These are phyloP conservation scores for Aureobasidium sp. DNA, from an alignment of 2,329 filamentous ascomycete species.

Conservation along the genomic window DNA sequence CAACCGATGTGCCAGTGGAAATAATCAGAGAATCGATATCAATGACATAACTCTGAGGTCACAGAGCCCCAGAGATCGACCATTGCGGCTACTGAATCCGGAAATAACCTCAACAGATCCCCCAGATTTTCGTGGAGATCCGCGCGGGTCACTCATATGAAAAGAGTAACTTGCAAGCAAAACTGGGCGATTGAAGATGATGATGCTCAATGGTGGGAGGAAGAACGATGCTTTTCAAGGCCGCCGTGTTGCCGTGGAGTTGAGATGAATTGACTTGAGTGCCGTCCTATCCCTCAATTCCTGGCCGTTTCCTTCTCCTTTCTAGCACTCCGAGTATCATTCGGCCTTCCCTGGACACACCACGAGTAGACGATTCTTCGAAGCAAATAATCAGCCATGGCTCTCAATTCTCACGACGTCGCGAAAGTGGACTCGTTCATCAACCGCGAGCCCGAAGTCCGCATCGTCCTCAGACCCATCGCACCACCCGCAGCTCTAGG, in stretches of 20 bases:
- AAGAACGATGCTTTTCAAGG: background rate
- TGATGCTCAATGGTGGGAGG: background rate
- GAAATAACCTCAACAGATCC: background rate
- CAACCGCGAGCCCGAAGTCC: conserved; percentile 16
- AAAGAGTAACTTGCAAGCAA: background rate
- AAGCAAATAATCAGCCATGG: background rate
- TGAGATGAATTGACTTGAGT: no score
- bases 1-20: background rate
- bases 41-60: background rate
- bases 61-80: background rate
- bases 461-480: conserved; percentile 22
- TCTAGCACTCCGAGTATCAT: background rate
- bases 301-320: background rate
- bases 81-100: background rate
- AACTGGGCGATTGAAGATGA: no score
- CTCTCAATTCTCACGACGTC: background rate
- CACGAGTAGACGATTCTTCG: background rate
- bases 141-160: background rate
- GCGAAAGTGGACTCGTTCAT: background rate
- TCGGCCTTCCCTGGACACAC: background rate
- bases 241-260: background rate
- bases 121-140: background rate
- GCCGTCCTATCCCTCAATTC: background rate
- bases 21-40: background rate
- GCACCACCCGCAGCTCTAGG: conserved; percentile 24